phyloP scores from a whole-genome alignment of 768 basidiomycete genomes.

The Galerina marginata region DNA sequence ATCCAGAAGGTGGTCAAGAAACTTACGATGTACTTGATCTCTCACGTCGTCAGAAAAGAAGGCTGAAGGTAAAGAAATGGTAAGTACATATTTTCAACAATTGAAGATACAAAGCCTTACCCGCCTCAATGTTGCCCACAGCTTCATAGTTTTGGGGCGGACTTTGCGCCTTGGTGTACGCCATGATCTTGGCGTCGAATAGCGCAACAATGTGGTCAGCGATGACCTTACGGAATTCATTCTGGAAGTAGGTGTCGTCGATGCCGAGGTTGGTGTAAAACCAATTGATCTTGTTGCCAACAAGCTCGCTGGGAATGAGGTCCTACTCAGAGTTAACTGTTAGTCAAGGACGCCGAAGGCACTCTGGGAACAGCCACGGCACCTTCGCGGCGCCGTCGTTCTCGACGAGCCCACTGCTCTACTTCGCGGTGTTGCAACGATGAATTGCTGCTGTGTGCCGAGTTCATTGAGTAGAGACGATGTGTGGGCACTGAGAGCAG shows the following conservation, averaged over 20 bases:
- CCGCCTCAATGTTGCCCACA: too few relatives aligned
- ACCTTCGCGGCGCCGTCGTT: constrained; percentile 79
- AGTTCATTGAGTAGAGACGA: constrained; percentile 26
- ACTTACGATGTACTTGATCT: too few relatives aligned
- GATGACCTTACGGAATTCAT: constrained; percentile 74
- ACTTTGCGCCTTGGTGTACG: constrained; percentile 93
- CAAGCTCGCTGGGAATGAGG: constrained; percentile 90
- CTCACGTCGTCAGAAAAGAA: too few relatives aligned
- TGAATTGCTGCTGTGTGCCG: constrained; percentile 48
- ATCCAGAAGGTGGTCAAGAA: too few relatives aligned
- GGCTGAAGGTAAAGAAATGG: too few relatives aligned
- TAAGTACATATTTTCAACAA: too few relatives aligned
- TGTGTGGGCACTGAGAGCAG: constrained; percentile 22
- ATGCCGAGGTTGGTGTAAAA: constrained; percentile 92
- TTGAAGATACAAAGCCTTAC: too few relatives aligned
- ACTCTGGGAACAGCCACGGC: constrained; percentile 10
- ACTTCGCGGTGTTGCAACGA: constrained; percentile 74
- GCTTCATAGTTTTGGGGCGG: too few relatives aligned
- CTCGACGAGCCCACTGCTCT: constrained; percentile 84
- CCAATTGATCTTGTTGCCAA: constrained; percentile 91
- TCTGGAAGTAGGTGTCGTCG: constrained; percentile 92
- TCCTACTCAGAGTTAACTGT: too few relatives aligned
- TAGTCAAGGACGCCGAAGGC: neutral
- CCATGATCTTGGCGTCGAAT: constrained; percentile 93
- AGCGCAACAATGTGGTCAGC: constrained; percentile 93